These are phyloP conservation scores for Irpex sp. DNA, from an alignment of 1,284 basidiomycete species.

Conservation along the genomic window DNA sequence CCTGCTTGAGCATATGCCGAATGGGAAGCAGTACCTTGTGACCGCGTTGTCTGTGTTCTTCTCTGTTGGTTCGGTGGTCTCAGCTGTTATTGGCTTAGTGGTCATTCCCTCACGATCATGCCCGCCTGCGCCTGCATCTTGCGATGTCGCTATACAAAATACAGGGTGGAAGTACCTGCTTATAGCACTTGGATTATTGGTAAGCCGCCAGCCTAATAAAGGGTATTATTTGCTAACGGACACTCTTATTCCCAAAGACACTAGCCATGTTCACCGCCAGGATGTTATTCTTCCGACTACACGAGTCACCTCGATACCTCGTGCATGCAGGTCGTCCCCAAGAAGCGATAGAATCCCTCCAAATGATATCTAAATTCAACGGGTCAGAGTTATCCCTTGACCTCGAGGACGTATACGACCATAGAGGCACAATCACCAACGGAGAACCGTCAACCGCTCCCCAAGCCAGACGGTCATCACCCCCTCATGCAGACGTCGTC, in stretches of 20 bases:
- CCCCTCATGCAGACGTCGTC: not conserved
- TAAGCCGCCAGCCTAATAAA: slow-evolving; percentile 33
- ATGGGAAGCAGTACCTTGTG: slow-evolving; percentile 87
- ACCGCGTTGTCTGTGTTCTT: slow-evolving; percentile 97
- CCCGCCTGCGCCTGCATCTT: slow-evolving; percentile 40
- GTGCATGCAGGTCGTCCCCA: slow-evolving; percentile 79
- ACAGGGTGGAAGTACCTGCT: slow-evolving; percentile 87
- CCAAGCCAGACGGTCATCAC: not conserved
- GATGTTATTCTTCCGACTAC: slow-evolving; percentile 85
- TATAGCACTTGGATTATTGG: slow-evolving; percentile 66
- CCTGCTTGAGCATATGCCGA: slow-evolving; percentile 91
- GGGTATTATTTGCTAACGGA: not conserved
- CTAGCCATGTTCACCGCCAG: slow-evolving; percentile 83
- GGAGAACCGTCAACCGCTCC: not conserved
- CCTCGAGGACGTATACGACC: slow-evolving; percentile 71
- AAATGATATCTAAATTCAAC: slow-evolving; percentile 84
- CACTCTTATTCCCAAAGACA: slow-evolving; percentile 48
- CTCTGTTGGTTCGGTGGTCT: slow-evolving; percentile 84
- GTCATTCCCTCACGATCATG: slow-evolving; percentile 82
- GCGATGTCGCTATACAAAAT: slow-evolving; percentile 70
- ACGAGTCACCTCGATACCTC: slow-evolving; percentile 92
- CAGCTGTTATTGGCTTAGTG: slow-evolving; percentile 74
- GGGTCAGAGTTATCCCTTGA: slow-evolving; percentile 65
- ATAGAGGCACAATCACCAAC: slow-evolving; percentile 11
- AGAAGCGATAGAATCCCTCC: slow-evolving; percentile 80